Conservation (phyloP, 2,329 filamentous ascomycete species). For the Stagonosporopsis chrysanthemi region DNA sequence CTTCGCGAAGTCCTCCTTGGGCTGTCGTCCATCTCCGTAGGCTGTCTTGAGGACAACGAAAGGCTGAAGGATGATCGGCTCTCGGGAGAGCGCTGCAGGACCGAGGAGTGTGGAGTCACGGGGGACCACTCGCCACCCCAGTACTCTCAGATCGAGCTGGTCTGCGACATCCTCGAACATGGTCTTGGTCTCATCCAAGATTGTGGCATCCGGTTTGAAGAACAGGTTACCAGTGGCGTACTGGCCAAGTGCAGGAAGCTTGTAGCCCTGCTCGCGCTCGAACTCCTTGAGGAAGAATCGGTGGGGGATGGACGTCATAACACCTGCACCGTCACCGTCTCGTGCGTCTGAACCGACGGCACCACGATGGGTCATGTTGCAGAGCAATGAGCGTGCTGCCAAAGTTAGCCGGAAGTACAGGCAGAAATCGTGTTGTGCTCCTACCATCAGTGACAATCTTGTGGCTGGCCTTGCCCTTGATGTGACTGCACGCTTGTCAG, state of each 20-base stretch:
- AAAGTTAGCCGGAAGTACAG: constrained; percentile 30
- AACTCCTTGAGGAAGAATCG: constrained; percentile 99
- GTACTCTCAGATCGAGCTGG: constrained; percentile 83
- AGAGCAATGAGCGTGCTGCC: constrained; percentile 86
- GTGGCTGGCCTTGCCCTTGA: constrained; percentile 96
- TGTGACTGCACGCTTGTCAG: constrained; percentile 70
- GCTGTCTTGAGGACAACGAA: constrained; percentile 88
- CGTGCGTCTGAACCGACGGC: constrained; percentile 97
- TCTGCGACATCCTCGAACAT: constrained; percentile 95
- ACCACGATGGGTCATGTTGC: constrained; percentile 99
- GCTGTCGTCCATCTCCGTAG: constrained; percentile 82
- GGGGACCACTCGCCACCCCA: constrained; percentile 96
- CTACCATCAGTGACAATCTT: constrained; percentile 98
- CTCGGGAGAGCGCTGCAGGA: constrained; percentile 88
- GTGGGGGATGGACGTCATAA: constrained; percentile 99
- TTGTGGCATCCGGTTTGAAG: constrained; percentile 95
- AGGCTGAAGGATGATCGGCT: constrained; percentile 93
- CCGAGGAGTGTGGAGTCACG: constrained; percentile 92
- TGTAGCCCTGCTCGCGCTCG: constrained; percentile 85
- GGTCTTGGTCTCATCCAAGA: constrained; percentile 86
- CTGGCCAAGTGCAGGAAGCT: constrained; percentile 86
- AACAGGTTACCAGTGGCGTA: constrained; percentile 98
- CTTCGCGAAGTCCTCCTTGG: constrained; percentile 78
- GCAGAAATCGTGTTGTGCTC: constrained; percentile 36
- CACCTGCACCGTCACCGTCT: constrained; percentile 97